Evolutionary conservation across 2,329 filamentous ascomycete genomes (phyloP).

Genomic region (Helotiales sp.): DNA sequence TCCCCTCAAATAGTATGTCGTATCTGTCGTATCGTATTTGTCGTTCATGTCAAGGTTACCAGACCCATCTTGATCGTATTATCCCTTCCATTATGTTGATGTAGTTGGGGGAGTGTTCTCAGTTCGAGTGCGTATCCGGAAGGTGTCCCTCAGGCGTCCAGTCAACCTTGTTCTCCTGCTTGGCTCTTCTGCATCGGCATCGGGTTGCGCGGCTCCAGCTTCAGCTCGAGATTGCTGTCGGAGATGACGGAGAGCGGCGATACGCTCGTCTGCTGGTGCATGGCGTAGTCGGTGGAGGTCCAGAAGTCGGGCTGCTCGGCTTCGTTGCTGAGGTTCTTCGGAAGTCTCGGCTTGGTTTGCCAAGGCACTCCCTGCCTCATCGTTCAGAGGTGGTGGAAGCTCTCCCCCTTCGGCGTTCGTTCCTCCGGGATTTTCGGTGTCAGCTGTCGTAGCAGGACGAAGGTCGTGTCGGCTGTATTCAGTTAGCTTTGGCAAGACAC

Average conservation of each 20-base stretch:
- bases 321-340: slow-evolving; percentile 39
- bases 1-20: background rate
- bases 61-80: slow-evolving; percentile 4
- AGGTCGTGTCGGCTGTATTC: slow-evolving; percentile 39
- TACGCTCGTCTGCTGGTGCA: slow-evolving; percentile 62
- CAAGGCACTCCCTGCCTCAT: slow-evolving; percentile 25
- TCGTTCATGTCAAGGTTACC: slow-evolving; percentile 10
- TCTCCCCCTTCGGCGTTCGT: slow-evolving; percentile 17
- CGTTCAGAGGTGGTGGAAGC: slow-evolving; percentile 30
- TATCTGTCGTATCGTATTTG: slow-evolving; percentile 2
- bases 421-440: slow-evolving; percentile 36
- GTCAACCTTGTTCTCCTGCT: slow-evolving; percentile 31
- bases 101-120: slow-evolving; percentile 14
- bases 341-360: slow-evolving; percentile 35
- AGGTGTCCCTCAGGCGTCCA: slow-evolving; percentile 28
- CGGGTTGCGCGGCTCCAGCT: slow-evolving; percentile 5
- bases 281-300: slow-evolving; percentile 58
- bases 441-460: slow-evolving; percentile 28
- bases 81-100: background rate
- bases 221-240: slow-evolving; percentile 38
- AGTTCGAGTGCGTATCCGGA: slow-evolving; percentile 31
- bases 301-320: slow-evolving; percentile 52
- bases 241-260: slow-evolving; percentile 55
- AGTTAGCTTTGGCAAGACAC: slow-evolving; percentile 12
- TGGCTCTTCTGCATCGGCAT: slow-evolving; percentile 25